phyloP scores from a whole-genome alignment of 345 rosid species.

The Angophora floribunda region DNA sequence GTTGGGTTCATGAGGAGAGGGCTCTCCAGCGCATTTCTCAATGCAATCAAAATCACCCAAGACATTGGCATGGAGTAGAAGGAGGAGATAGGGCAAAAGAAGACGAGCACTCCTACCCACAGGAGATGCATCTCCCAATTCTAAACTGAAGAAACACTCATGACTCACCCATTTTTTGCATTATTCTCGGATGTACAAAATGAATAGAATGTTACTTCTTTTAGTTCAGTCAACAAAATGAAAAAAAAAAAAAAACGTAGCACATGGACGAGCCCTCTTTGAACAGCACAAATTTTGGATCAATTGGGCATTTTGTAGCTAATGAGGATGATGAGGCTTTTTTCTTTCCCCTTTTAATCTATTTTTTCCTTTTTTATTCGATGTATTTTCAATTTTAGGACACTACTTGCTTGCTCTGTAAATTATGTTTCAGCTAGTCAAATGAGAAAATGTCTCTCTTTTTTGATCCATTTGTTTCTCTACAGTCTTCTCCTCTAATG shows the following conservation, averaged over 20 bases:
- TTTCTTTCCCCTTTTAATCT: neutral
- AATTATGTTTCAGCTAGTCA: neutral
- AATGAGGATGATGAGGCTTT: conserved; percentile 4
- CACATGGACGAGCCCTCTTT: neutral
- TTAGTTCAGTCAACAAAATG: neutral
- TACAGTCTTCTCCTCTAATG: neutral
- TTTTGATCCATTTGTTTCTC: neutral
- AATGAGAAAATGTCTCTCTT: neutral
- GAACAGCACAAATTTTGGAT: neutral
- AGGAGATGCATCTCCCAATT: conserved; percentile 82
- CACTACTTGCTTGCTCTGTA: neutral
- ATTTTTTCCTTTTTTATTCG: neutral
- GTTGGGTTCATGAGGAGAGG: conserved; percentile 94
- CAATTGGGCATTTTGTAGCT: neutral
- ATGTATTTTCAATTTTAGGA: neutral
- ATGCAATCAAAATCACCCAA: conserved; percentile 56
- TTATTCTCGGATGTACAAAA: neutral
- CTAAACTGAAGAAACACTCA: conserved; percentile 4
- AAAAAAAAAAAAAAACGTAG: neutral
- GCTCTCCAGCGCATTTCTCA: conserved; percentile 69
- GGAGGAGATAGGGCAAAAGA: conserved; percentile 66
- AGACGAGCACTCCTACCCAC: conserved; percentile 48
- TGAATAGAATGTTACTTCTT: neutral
- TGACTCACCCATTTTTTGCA: neutral
- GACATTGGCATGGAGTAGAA: conserved; percentile 67